Percentiles rank a stretch among this genome's conserved stretches.
Conservation (phyloP, 345 rosid species). For the Physaria fendleri region DNA sequence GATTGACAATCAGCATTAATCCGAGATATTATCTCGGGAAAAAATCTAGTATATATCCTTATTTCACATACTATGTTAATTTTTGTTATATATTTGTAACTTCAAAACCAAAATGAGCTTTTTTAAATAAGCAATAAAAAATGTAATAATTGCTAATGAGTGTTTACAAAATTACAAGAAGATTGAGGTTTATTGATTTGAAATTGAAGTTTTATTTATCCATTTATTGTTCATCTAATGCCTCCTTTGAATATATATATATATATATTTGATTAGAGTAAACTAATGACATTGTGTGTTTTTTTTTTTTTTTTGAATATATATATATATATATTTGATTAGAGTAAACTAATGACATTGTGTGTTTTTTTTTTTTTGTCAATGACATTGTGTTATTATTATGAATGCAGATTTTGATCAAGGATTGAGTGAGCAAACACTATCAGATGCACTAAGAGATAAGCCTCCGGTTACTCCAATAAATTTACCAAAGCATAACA, state of each 20-base stretch:
- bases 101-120: neutral
- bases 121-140: neutral
- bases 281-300: no score
- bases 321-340: neutral
- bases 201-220: no score
- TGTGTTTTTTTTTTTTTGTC: no score
- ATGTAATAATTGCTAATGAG: no score
- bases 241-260: no score
- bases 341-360: neutral
- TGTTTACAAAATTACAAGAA: no score
- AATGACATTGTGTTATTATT: neutral
- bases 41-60: no score
- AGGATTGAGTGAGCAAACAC: slow-evolving; percentile 16
- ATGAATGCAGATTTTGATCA: slow-evolving; percentile 25
- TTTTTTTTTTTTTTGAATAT: no score
- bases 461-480: neutral
- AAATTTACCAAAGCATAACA: slow-evolving; percentile 15
- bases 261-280: neutral
- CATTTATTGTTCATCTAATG: neutral
- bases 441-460: slow-evolving; percentile 18
- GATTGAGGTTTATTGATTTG: neutral
- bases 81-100: neutral
- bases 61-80: neutral
- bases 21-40: no score
- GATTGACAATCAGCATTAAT: no score